phyloP scores from a whole-genome alignment of 495 filamentous ascomycete genomes.

The Penicillium macrosclerotiorum region DNA sequence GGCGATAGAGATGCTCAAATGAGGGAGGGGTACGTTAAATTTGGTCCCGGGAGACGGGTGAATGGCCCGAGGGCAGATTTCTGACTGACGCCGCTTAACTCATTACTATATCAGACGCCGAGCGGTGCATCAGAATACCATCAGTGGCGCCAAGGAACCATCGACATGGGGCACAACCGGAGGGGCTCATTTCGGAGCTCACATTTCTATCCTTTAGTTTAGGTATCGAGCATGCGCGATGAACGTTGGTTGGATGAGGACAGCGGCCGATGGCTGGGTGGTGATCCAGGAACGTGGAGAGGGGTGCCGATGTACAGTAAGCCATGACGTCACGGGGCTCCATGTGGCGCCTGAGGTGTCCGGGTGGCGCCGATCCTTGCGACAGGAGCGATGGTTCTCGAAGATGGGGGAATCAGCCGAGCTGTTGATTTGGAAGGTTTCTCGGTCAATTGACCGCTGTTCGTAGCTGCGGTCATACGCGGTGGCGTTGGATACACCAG shows the following conservation, averaged over 20 bases:
- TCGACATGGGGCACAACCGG: neutral
- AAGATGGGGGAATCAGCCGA: neutral
- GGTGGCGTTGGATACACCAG: too few relatives aligned
- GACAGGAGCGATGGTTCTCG: neutral
- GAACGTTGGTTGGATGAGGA: slow-evolving; percentile 6
- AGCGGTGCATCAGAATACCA: neutral
- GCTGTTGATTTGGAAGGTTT: too few relatives aligned
- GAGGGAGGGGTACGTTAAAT: too few relatives aligned
- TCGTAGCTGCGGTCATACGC: too few relatives aligned
- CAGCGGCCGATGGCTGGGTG: slow-evolving; percentile 1
- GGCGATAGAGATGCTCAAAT: too few relatives aligned
- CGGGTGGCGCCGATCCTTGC: slow-evolving; percentile 5
- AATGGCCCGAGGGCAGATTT: neutral
- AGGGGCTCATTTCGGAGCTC: neutral
- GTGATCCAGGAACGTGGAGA: slow-evolving; percentile 7
- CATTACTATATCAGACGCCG: neutral
- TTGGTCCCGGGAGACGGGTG: too few relatives aligned
- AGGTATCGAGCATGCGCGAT: neutral
- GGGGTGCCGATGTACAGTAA: neutral
- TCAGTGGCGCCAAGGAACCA: neutral
- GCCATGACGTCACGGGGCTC: slow-evolving; percentile 13
- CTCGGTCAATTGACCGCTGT: too few relatives aligned
- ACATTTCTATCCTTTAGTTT: neutral
- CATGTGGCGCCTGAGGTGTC: slow-evolving; percentile 13
- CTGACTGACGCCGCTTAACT: neutral